Evolutionary conservation across 2,329 filamentous ascomycete genomes (phyloP).

Genomic region (Fusarium decemcellulare): DNA sequence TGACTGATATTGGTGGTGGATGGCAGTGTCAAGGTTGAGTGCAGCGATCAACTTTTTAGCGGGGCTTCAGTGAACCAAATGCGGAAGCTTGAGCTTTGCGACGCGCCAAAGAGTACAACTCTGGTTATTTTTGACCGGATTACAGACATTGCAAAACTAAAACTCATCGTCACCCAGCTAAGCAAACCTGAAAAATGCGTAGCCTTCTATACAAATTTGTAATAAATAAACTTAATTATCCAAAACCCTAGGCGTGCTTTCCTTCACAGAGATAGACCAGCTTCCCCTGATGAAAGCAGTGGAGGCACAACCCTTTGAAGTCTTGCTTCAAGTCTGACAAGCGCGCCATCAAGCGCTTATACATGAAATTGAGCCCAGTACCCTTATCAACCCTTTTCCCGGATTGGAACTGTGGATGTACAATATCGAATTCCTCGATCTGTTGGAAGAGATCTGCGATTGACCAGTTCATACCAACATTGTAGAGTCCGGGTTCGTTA

Average conservation of each 20-base stretch:
- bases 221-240: neutral
- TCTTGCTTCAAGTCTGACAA: neutral
- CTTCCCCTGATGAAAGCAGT: neutral
- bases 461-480: neutral
- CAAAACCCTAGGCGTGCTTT: neutral
- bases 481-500: neutral
- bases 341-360: neutral
- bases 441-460: neutral
- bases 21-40: slow-evolving; percentile 11
- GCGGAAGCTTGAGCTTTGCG: neutral
- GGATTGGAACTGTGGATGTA: neutral
- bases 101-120: too few relatives aligned
- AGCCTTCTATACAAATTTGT: neutral
- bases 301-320: neutral
- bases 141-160: too few relatives aligned
- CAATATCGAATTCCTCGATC: neutral
- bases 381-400: neutral
- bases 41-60: slow-evolving; percentile 25
- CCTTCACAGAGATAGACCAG: neutral
- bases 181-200: too few relatives aligned
- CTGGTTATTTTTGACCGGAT: too few relatives aligned
- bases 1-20: neutral
- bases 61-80: slow-evolving; percentile 11
- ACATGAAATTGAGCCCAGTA: neutral
- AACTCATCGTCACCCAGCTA: too few relatives aligned